phyloP scores from a whole-genome alignment of 192 early-diverging fungal genomes.

The Backusella tuberculispora region DNA sequence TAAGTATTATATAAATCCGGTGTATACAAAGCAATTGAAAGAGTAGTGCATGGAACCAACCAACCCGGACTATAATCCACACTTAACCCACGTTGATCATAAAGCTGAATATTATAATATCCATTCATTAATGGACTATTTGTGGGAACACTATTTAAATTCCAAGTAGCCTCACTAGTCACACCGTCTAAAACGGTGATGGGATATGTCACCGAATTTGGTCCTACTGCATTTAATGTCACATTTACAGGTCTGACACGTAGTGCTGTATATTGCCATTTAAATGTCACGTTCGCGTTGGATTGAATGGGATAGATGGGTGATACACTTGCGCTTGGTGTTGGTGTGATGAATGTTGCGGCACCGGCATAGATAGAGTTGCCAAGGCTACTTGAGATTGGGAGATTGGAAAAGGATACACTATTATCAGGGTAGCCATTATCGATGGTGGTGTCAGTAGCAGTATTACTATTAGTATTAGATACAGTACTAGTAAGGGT shows the following conservation, averaged over 20 bases:
- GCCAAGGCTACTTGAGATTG: slow-evolving; percentile 33
- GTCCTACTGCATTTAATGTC: slow-evolving; percentile 17
- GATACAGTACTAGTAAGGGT: too few species aligned
- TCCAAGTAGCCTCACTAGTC: neutral
- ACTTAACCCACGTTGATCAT: slow-evolving; percentile 40
- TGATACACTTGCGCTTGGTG: slow-evolving; percentile 21
- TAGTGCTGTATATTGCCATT: neutral
- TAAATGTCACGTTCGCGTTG: slow-evolving; percentile 40
- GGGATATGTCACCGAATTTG: neutral
- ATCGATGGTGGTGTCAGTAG: neutral
- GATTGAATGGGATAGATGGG: slow-evolving; percentile 30
- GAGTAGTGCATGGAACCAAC: slow-evolving; percentile 25
- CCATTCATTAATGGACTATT: slow-evolving; percentile 32
- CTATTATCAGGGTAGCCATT: neutral
- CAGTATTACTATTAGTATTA: too few species aligned
- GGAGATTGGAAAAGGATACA: slow-evolving; percentile 20
- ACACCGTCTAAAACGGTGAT: slow-evolving; percentile 5
- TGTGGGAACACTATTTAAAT: neutral
- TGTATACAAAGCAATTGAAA: slow-evolving; percentile 40
- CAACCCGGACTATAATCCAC: slow-evolving; percentile 31
- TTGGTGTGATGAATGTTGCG: slow-evolving; percentile 35
- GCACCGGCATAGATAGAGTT: slow-evolving; percentile 25
- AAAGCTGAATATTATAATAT: slow-evolving; percentile 37
- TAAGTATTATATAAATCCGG: slow-evolving; percentile 30
- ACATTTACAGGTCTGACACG: neutral